Evolutionary conservation across 2,329 filamentous ascomycete species (phyloP).

Genomic region (Aspergillus calidoustus): DNA sequence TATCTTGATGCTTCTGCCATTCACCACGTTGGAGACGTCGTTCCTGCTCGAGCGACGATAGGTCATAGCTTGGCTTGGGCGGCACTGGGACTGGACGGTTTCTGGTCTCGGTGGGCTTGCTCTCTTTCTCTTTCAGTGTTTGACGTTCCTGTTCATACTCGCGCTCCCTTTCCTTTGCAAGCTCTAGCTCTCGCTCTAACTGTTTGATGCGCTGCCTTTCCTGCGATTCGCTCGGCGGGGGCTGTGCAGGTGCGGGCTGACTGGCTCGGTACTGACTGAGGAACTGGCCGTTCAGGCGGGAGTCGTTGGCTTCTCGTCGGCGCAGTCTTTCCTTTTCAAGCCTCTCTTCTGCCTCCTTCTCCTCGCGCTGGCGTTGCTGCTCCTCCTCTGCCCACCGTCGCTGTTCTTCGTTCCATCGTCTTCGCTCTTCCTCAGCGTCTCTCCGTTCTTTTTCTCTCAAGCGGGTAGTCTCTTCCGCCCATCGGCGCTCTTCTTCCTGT

Average conservation of each 20-base stretch:
- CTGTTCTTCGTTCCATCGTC: conserved; percentile 58
- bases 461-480: conserved; percentile 52
- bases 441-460: conserved; percentile 56
- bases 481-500: conserved; percentile 51
- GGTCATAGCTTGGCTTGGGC: conserved; percentile 54
- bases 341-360: conserved; percentile 71
- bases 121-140: conserved; percentile 44
- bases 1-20: conserved; percentile 53
- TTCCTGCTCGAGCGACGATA: conserved; percentile 65
- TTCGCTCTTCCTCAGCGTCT: conserved; percentile 52
- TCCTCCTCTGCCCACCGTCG: conserved; percentile 77
- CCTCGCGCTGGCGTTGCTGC: conserved; percentile 71
- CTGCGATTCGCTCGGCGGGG: conserved; percentile 50
- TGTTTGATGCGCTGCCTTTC: conserved; percentile 75
- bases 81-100: conserved; percentile 39
- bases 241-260: conserved; percentile 52
- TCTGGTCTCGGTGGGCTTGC: conserved; percentile 29
- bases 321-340: conserved; percentile 69
- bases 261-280: conserved; percentile 85
- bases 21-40: conserved; percentile 62
- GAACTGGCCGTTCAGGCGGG: conserved; percentile 77
- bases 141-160: conserved; percentile 67
- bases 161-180: conserved; percentile 69
- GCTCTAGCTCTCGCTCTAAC: conserved; percentile 73
- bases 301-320: conserved; percentile 65